Percentiles rank a stretch among this genome's conserved stretches.
phyloP scores from a whole-genome alignment of 495 filamentous ascomycete species.

The Podospora sp. region DNA sequence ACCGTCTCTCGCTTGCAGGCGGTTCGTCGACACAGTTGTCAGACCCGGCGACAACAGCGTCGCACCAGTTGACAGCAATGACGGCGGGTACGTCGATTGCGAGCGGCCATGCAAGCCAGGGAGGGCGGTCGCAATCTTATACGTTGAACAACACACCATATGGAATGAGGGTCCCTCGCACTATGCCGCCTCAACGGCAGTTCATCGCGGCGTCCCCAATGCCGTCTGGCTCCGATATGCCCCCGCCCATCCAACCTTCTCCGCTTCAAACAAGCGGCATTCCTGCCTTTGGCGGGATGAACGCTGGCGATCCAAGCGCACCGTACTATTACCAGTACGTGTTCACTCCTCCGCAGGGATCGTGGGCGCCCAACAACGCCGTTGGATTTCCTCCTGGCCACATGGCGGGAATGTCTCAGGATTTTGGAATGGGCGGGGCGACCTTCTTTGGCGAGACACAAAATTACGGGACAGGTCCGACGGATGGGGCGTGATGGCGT shows the following conservation, averaged over 20 bases:
- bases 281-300: constrained; percentile 6
- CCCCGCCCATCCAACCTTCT: constrained; percentile 6
- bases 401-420: constrained; percentile 12
- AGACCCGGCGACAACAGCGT: constrained; percentile 20
- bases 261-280: constrained; percentile 1
- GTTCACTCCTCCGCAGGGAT: constrained; percentile 10
- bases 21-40: constrained; percentile 24
- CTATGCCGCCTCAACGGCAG: neutral
- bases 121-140: neutral
- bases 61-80: constrained; percentile 22
- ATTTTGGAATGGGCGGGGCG: constrained; percentile 11
- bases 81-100: constrained; percentile 24
- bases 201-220: constrained; percentile 7
- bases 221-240: constrained; percentile 8
- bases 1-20: constrained; percentile 20
- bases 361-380: constrained; percentile 1
- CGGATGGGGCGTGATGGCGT: neutral
- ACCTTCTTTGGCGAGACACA: constrained; percentile 13
- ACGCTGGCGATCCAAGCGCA: constrained; percentile 1
- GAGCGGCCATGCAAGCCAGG: constrained; percentile 3
- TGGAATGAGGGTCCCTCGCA: neutral
- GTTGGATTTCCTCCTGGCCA: constrained; percentile 9
- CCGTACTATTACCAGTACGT: neutral
- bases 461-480: constrained; percentile 9
- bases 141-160: constrained; percentile 5